Evolutionary conservation across 768 basidiomycete genomes (phyloP).

Genomic region (Collybiopsis luxurians): DNA sequence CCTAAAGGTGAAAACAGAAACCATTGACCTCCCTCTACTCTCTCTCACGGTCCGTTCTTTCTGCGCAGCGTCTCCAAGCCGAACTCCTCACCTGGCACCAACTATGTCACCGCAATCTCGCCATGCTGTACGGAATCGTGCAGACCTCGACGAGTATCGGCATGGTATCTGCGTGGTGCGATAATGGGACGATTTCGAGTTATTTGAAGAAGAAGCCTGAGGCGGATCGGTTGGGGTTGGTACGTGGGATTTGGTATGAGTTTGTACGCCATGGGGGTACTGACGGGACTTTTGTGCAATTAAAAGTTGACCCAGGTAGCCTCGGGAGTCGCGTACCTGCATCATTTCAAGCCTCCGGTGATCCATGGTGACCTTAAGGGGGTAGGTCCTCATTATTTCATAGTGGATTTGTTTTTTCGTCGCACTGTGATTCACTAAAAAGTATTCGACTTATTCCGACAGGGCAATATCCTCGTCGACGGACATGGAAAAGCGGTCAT

Average conservation of each 20-base stretch:
- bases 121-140: conserved; percentile 52
- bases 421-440: not conserved
- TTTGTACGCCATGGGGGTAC: not conserved
- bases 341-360: conserved; percentile 50
- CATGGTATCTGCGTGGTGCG: conserved; percentile 67
- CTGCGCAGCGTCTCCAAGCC: conserved; percentile 47
- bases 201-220: conserved; percentile 43
- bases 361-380: conserved; percentile 40
- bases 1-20: conserved; percentile 50
- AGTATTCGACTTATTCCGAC: not conserved
- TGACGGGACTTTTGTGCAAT: not conserved
- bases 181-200: conserved; percentile 51
- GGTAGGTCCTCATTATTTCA: conserved; percentile 35
- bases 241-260: conserved; percentile 21
- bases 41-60: not conserved
- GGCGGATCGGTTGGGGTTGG: conserved; percentile 45
- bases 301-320: conserved; percentile 51
- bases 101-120: conserved; percentile 53
- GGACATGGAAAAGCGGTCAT: conserved; percentile 51
- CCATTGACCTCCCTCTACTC: not conserved
- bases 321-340: conserved; percentile 55
- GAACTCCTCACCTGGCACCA: conserved; percentile 60
- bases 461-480: conserved; percentile 60
- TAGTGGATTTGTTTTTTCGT: not conserved
- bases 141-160: conserved; percentile 50